Evolutionary conservation across 177 flowering plant genomes (phyloP).

Genomic region (Telopea speciosissima): DNA sequence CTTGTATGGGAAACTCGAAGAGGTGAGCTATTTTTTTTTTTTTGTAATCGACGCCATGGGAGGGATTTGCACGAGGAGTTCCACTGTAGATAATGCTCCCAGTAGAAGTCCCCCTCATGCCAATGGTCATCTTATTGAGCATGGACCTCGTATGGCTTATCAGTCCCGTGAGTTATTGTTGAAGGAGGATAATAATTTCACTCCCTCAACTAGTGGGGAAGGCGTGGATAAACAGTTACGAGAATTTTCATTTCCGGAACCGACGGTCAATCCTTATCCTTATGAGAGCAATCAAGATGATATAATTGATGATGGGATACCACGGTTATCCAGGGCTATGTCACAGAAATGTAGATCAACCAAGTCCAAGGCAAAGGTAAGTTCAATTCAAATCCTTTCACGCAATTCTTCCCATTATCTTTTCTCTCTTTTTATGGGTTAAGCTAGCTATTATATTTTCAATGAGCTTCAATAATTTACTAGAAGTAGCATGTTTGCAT

Average conservation of each 20-base stretch:
- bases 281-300: conserved; percentile 14
- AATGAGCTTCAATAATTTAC: not conserved
- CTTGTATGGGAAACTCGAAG: conserved; percentile 20
- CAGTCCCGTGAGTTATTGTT: conserved; percentile 30
- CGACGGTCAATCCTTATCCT: conserved; percentile 9
- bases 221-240: conserved; percentile 26
- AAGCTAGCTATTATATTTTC: not conserved
- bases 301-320: conserved; percentile 36
- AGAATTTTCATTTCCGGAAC: conserved; percentile 45
- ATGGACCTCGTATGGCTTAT: conserved; percentile 27
- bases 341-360: conserved; percentile 42
- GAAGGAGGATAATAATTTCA: conserved; percentile 19
- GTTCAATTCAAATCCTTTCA: not conserved
- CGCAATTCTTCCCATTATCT: not conserved
- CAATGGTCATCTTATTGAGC: conserved; percentile 32
- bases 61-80: conserved; percentile 62
- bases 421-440: not conserved
- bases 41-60: conserved; percentile 35
- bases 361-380: conserved; percentile 27
- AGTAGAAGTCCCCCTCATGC: conserved; percentile 31
- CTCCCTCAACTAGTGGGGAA: conserved; percentile 20
- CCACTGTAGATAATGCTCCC: conserved; percentile 38
- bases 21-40: conserved; percentile 14
- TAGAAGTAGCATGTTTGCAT: not conserved
- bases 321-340: conserved; percentile 33